Evolutionary conservation across 2,329 filamentous ascomycete species (phyloP), one percentile per base, ranked within the genome.

Genomic region (Diaporthe ilicicola): DNA sequence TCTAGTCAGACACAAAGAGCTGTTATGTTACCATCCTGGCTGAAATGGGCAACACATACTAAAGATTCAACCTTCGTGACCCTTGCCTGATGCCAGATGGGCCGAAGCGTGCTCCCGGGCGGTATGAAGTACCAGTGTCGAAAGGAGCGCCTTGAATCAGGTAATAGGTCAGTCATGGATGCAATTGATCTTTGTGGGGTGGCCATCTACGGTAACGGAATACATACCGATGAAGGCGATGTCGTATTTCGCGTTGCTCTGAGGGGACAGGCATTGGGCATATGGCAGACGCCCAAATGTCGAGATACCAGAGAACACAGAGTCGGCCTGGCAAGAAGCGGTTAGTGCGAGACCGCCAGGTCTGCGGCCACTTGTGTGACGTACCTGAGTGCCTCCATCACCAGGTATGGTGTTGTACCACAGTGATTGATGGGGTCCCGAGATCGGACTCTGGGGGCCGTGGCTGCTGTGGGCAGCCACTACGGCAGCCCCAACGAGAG

Each of bases 341-440:
- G 8, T 50, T 10, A 59, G 65, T 29, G 56, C 32, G 19, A 27
- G 50, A 27, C 19, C 4, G 2, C 13, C 6, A 12, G 13, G 13
- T 50, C n/a, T 5, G n/a, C n/a, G 15, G 10, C 3, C 8, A 2
- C 44, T 50, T 17, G 2, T 72, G 46, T 42, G 54, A 44, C 83
- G 61, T 77, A 93, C 92, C 86, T 96, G 93, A 48, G 90, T 96
- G 69, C 93, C 94, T 32, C 94, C 93, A 81, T 96, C 94, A 44
- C 93, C 94, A 4, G 94, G 94, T 6, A 97, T 83, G 1, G 85
- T 90, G 79, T 94, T 95, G 81, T 95, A 97, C 94, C 94, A 97
- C 55, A 96, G 79, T 34, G 89, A 87, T 79, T 93, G 86, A 76
- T 91, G 92, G 51, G 94, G 93, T 0, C 94, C 93, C 34, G 87